Percentiles rank a stretch among this genome's conserved stretches.
These are phyloP conservation scores for Posidonia oceanica DNA, from an alignment of 116 monocot genomes.

Conservation along the genomic window DNA sequence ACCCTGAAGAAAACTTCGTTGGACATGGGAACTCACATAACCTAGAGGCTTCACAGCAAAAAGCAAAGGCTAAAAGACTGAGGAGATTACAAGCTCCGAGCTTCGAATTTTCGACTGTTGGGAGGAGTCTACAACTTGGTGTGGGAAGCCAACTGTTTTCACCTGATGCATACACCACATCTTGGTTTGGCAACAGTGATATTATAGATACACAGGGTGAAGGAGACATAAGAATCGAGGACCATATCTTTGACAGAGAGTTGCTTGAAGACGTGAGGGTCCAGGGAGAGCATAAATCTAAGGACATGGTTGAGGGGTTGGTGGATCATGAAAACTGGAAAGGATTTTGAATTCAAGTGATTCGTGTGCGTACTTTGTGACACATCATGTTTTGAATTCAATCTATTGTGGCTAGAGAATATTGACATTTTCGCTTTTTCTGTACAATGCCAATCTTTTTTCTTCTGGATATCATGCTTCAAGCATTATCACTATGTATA, in stretches of 20 bases:
- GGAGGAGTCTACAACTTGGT: constrained; percentile 39
- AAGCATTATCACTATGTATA: neutral
- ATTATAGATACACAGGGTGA: neutral
- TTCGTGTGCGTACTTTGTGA: neutral
- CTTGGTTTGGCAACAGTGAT: constrained; percentile 18
- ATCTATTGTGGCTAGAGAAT: neutral
- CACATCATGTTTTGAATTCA: neutral
- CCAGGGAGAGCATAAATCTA: neutral
- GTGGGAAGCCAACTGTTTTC: constrained; percentile 42
- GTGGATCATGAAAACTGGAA: neutral
- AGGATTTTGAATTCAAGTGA: neutral
- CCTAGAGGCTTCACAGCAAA: constrained; percentile 11
- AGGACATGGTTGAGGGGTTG: neutral
- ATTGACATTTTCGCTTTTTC: neutral
- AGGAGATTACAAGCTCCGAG: constrained; percentile 4
- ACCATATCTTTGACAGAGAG: neutral
- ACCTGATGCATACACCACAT: constrained; percentile 47
- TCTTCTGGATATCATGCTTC: neutral
- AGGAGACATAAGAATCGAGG: neutral
- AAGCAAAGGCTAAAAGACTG: constrained; percentile 37
- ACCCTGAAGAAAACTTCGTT: neutral
- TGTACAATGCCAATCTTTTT: neutral
- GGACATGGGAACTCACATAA: neutral
- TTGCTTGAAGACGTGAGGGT: neutral
- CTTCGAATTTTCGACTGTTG: constrained; percentile 34